Percentiles rank a stretch among this genome's conserved stretches.
Evolutionary conservation across 176 grass and related monocot genomes (phyloP).

Genomic region (Dendrocalamus sinicus): DNA sequence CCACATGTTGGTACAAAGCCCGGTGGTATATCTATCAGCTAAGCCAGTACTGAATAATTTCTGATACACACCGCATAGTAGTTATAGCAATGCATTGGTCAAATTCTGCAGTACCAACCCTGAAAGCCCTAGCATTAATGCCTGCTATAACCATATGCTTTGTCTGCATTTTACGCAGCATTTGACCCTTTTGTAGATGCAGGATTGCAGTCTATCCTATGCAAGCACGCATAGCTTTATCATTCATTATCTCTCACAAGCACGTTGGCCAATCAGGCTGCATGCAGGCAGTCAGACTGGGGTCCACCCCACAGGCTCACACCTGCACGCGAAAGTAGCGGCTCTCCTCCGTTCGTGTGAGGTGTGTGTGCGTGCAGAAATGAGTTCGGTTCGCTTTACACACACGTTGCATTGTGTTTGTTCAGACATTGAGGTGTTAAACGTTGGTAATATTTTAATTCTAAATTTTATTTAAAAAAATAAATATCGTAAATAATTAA

Average conservation of each 20-base stretch:
- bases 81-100: neutral
- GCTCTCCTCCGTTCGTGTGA: neutral
- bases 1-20: too few relatives aligned
- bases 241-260: neutral
- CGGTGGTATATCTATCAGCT: too few relatives aligned
- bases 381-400: neutral
- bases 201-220: neutral
- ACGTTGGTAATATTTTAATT: too few relatives aligned
- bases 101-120: neutral
- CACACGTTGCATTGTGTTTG: neutral
- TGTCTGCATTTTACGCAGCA: slow-evolving; percentile 14
- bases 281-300: neutral
- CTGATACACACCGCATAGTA: neutral
- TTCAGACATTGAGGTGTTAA: neutral
- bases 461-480: too few relatives aligned
- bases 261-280: neutral
- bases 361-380: neutral
- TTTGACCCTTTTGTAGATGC: neutral
- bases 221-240: neutral
- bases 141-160: neutral
- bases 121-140: neutral
- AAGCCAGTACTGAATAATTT: neutral
- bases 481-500: too few relatives aligned
- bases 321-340: neutral
- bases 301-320: neutral